Evolutionary conservation across 2,329 filamentous ascomycete genomes (phyloP).

Genomic region (Pseudonectria foliicola): DNA sequence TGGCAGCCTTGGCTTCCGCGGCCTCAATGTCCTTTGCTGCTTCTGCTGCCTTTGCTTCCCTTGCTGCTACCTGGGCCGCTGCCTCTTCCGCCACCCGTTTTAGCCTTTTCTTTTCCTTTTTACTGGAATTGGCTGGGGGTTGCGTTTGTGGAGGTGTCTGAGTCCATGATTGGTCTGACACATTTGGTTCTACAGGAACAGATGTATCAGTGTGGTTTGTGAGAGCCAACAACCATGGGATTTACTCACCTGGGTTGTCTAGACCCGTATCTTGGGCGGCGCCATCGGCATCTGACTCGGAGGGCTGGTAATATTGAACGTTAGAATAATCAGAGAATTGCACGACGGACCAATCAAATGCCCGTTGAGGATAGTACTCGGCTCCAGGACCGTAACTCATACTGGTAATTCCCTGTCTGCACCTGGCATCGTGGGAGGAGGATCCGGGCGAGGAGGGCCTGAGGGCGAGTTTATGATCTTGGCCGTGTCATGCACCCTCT

Average conservation of each 20-base stretch:
- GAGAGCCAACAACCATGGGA: background rate
- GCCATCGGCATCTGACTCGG: slow-evolving; percentile 35
- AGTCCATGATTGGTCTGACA: slow-evolving; percentile 11
- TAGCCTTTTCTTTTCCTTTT: slow-evolving; percentile 15
- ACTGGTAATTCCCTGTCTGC: slow-evolving; percentile 29
- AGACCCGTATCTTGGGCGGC: slow-evolving; percentile 5
- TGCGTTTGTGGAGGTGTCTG: slow-evolving; percentile 2
- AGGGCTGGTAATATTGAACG: slow-evolving; percentile 32
- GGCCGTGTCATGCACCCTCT: slow-evolving; percentile 3
- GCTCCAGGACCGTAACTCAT: slow-evolving; percentile 33
- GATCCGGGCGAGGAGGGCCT: slow-evolving; percentile 17
- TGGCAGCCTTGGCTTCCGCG: too few relatives aligned
- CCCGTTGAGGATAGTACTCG: slow-evolving; percentile 33
- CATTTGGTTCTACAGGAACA: slow-evolving; percentile 9
- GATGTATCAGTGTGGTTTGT: slow-evolving; percentile 12
- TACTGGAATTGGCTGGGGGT: slow-evolving; percentile 3
- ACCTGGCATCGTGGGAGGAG: slow-evolving; percentile 18
- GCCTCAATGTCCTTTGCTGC: too few relatives aligned
- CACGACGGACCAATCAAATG: slow-evolving; percentile 31
- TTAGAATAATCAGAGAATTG: slow-evolving; percentile 37
- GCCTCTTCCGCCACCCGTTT: slow-evolving; percentile 8
- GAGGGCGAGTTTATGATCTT: slow-evolving; percentile 26
- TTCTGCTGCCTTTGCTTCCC: slow-evolving; percentile 3
- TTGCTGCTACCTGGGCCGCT: slow-evolving; percentile 5
- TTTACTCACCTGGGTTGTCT: slow-evolving; percentile 9